Evolutionary conservation across 73 alveolate species (phyloP), one percentile per base, ranked within the genome.

Genomic region (Paramecium octaurelia): DNA sequence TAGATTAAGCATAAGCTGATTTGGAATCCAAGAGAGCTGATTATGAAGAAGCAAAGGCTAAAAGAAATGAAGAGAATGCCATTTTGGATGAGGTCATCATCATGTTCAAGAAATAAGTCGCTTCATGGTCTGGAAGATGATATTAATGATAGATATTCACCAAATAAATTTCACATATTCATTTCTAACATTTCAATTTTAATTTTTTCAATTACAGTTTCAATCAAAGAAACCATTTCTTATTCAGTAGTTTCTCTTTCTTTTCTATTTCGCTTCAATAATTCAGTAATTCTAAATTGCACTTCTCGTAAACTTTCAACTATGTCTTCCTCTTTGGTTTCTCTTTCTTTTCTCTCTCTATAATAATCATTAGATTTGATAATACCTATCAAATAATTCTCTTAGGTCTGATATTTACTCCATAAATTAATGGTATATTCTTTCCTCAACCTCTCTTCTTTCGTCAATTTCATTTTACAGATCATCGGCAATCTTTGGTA

Each of bases 341-440:
- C 88, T 75, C 88, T 75, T 75, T 75, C 88, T 42, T 75, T 75
- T 75, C 88, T 75, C 27, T 75, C 88, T 64, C 84, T 64, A 27
- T 31, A 11, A 64, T 31, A 16, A 48, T 27, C 0, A 6, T 9
- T 14, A 11, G 12, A 12, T 7, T 18, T 2, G 1, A 5, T 10
- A 12, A 64, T 64, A 64, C 88, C 88, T 35, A 21, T 75, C 88
- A 75, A 75, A 75, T 35, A 75, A n/a, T 23, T 75, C 88, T 42
- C 88, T 75, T 42, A 75, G 14, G n/a, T 75, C 88, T 35, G 38
- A 75, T 5, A 75, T 75, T 36, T 75, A 42, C 38, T 75, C 88
- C 88, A 75, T 75, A 75, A 75, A 75, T 75, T 75, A 8, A 75
- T 75, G 88, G 29, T 35, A 75, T 16, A 75, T 75, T 18, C 88